phyloP scores from a whole-genome alignment of 805 yeast genomes.

The Wickerhamomyces rabaulensis region DNA sequence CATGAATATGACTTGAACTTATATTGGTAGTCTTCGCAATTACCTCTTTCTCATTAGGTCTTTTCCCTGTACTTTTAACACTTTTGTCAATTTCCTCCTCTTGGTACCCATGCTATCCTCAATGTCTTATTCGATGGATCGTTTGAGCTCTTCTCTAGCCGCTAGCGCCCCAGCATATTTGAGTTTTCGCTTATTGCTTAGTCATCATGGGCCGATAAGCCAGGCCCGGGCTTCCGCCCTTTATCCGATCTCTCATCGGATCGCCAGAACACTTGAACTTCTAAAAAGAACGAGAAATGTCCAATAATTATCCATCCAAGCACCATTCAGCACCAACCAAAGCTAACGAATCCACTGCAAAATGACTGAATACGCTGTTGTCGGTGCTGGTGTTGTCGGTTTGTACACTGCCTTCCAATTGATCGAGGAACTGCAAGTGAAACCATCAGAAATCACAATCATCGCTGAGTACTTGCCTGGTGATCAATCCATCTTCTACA shows the following conservation, averaged over 20 bases:
- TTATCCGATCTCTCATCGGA: not conserved
- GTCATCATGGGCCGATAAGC: too few species aligned
- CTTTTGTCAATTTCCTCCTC: too few species aligned
- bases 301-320: not conserved
- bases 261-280: not conserved
- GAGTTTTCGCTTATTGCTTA: not conserved
- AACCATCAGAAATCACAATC: conserved; percentile 43
- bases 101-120: too few species aligned
- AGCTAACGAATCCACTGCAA: not conserved
- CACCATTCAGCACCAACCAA: not conserved
- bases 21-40: too few species aligned
- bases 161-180: too few species aligned
- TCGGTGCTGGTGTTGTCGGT: conserved; percentile 64
- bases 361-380: conserved; percentile 21
- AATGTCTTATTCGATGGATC: too few species aligned
- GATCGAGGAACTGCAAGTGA: conserved; percentile 34
- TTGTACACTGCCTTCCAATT: conserved; percentile 55
- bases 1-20: too few species aligned
- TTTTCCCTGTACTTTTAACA: too few species aligned
- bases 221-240: not conserved
- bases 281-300: not conserved
- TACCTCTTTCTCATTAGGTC: too few species aligned
- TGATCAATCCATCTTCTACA: conserved; percentile 65
- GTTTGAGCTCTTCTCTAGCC: too few species aligned
- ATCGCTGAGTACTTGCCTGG: conserved; percentile 72